Conservation (phyloP, 129 eudicot genomes). For the Artemisia annua region DNA sequence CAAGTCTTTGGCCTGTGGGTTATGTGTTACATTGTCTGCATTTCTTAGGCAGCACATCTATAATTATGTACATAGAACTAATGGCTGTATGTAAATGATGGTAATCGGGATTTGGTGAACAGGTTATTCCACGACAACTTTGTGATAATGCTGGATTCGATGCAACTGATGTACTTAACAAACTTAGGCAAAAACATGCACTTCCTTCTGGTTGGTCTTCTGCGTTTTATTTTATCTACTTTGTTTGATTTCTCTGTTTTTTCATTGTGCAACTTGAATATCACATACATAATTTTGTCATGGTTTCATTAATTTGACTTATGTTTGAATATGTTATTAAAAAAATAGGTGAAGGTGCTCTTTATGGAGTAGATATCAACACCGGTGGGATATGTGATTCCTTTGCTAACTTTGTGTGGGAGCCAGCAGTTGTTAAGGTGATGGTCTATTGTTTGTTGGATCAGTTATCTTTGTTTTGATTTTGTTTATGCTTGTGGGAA, state of each 20-base stretch:
- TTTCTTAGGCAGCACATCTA: background rate
- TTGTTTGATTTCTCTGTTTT: background rate
- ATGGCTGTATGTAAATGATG: constrained; percentile 1
- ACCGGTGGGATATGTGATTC: constrained; percentile 98
- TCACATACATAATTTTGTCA: background rate
- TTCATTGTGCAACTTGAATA: background rate
- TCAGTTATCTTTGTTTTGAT: constrained; percentile 3
- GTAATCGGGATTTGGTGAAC: constrained; percentile 22
- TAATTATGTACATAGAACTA: background rate
- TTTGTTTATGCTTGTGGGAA: constrained; percentile 1
- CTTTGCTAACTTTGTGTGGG: constrained; percentile 96
- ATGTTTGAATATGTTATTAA: background rate
- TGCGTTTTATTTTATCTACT: background rate
- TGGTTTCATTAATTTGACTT: background rate
- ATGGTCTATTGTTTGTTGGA: background rate
- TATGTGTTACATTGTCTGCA: background rate
- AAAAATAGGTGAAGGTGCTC: constrained; percentile 88
- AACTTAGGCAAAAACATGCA: constrained; percentile 92
- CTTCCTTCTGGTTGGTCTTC: constrained; percentile 65
- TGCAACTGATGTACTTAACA: constrained; percentile 96
- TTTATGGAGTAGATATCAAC: constrained; percentile 91
- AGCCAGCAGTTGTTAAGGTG: constrained; percentile 98
- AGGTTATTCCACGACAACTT: constrained; percentile 92
- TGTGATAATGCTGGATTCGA: constrained; percentile 99
- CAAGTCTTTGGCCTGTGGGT: background rate